A percentile compares a stretch with the other conserved stretches of the same genome.
Evolutionary conservation across 129 eudicot species (phyloP).

Genomic region (Pseudognaphalium luteoalbum): DNA sequence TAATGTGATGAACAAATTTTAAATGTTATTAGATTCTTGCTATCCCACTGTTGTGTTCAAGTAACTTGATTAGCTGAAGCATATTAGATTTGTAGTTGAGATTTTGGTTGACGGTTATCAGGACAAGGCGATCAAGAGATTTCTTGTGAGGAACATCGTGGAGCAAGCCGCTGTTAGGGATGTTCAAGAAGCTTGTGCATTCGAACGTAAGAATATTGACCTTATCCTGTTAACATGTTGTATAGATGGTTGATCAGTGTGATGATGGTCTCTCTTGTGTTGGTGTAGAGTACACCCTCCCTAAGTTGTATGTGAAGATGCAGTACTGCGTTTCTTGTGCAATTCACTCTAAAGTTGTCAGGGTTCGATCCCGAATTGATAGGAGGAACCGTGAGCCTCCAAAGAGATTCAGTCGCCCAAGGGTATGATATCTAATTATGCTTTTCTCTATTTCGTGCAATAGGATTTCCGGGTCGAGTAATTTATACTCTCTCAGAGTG

Average conservation of each 20-base stretch:
- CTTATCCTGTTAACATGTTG: background rate
- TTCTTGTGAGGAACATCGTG: constrained; percentile 85
- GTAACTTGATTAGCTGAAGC: background rate
- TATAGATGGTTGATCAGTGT: background rate
- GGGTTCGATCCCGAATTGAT: constrained; percentile 61
- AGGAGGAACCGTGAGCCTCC: constrained; percentile 93
- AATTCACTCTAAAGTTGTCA: constrained; percentile 81
- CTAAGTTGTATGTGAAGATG: constrained; percentile 72
- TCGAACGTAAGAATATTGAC: constrained; percentile 46
- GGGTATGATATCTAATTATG: constrained; percentile 41
- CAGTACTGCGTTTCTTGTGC: constrained; percentile 88
- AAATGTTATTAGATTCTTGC: background rate
- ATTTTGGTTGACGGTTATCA: constrained; percentile 7
- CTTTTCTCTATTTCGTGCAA: background rate
- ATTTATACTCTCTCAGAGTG: background rate
- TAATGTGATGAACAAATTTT: background rate
- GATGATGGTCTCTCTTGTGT: background rate
- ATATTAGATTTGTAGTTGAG: background rate
- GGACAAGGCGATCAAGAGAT: constrained; percentile 90
- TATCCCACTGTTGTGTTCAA: no score
- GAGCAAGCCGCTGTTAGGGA: constrained; percentile 90
- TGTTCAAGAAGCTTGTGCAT: constrained; percentile 84
- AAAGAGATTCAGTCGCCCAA: constrained; percentile 71
- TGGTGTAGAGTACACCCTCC: constrained; percentile 60
- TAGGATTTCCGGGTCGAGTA: background rate